phyloP scores from a whole-genome alignment of 768 basidiomycete species.

The Kwoniella heveanensis region DNA sequence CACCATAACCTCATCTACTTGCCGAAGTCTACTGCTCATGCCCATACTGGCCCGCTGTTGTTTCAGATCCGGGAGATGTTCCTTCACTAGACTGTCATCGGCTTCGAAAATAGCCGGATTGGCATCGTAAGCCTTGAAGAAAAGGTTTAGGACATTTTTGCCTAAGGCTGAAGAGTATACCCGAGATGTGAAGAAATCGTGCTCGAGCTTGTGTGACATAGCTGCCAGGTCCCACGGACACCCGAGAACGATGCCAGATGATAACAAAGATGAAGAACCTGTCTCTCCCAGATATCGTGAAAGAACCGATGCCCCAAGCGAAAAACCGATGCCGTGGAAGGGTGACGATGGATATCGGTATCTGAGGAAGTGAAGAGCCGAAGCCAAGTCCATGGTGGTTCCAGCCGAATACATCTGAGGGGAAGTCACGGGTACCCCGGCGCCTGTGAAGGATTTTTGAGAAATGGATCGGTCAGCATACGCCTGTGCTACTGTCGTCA shows the following conservation, averaged over 20 bases:
- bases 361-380: constrained; percentile 74
- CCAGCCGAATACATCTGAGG: constrained; percentile 73
- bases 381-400: constrained; percentile 84
- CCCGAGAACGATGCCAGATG: constrained; percentile 46
- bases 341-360: constrained; percentile 74
- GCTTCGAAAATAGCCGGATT: constrained; percentile 32
- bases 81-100: constrained; percentile 15
- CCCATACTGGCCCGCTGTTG: constrained; percentile 24
- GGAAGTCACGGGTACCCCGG: constrained; percentile 78
- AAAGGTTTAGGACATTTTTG: constrained; percentile 43
- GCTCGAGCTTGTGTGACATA: constrained; percentile 53
- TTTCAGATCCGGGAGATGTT: constrained; percentile 24
- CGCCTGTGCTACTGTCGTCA: no score
- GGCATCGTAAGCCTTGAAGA: constrained; percentile 40
- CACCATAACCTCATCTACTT: constrained; percentile 48
- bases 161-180: constrained; percentile 53
- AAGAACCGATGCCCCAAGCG: constrained; percentile 87
- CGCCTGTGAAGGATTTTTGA: constrained; percentile 58
- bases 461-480: no score
- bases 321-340: constrained; percentile 85
- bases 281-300: constrained; percentile 88
- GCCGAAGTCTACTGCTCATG: constrained; percentile 34
- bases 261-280: constrained; percentile 57
- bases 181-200: constrained; percentile 36
- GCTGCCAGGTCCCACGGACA: constrained; percentile 52